Conservation (phyloP, 2,329 filamentous ascomycete genomes). For the Rutstroemia sp. region DNA sequence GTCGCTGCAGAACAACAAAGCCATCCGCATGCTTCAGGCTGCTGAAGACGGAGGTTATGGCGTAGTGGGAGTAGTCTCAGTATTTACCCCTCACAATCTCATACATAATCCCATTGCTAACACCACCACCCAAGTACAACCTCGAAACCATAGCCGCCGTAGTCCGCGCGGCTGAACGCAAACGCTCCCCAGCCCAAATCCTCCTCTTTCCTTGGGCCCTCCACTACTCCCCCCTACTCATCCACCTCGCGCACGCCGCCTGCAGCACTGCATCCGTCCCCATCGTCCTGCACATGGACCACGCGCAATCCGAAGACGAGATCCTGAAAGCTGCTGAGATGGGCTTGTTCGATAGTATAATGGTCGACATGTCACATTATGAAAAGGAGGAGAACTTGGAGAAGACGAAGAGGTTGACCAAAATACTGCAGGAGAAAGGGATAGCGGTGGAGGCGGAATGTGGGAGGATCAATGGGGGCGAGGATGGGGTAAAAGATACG, state of each 20-base stretch:
- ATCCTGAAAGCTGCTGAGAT: conserved; percentile 50
- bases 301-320: conserved; percentile 49
- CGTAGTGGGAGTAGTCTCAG: conserved; percentile 43
- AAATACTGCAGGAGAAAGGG: conserved; percentile 43
- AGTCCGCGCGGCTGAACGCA: conserved; percentile 60
- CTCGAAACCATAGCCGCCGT: conserved; percentile 63
- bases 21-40: conserved; percentile 24
- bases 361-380: conserved; percentile 72
- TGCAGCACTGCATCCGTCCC: conserved; percentile 49
- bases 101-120: not conserved
- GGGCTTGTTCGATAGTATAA: conserved; percentile 61
- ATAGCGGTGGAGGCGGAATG: conserved; percentile 64
- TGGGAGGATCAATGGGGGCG: conserved; percentile 63
- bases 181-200: conserved; percentile 58
- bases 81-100: conserved; percentile 7
- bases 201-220: conserved; percentile 67
- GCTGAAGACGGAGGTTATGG: conserved; percentile 49
- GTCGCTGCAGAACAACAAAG: conserved; percentile 1
- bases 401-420: conserved; percentile 49
- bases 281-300: conserved; percentile 58
- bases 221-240: conserved; percentile 46
- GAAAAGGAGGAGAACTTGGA: conserved; percentile 65
- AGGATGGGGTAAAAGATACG: conserved; percentile 67
- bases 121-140: conserved; percentile 43
- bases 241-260: conserved; percentile 49